A percentile compares a stretch with the other conserved stretches of the same genome.
Evolutionary conservation across 1,284 basidiomycete species (phyloP).

Genomic region (Ceraceosorus bombacis): DNA sequence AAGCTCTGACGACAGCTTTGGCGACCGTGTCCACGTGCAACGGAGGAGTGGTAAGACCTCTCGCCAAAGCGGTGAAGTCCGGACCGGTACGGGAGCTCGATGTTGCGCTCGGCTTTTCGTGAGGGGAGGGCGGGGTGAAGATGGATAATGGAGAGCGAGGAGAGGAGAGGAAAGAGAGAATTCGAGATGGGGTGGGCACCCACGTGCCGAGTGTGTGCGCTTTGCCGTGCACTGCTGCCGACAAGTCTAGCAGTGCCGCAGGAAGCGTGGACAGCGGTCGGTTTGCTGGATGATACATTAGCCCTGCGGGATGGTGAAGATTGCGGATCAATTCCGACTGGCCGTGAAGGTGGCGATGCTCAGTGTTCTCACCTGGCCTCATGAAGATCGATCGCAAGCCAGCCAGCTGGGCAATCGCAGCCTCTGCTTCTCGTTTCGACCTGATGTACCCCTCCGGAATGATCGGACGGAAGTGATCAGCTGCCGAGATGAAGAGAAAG

Average conservation of each 20-base stretch:
- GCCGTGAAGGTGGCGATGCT: slow-evolving; percentile 4
- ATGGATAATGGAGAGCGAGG: too few relatives aligned
- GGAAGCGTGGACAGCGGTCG: slow-evolving; percentile 78
- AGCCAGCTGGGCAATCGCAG: slow-evolving; percentile 53
- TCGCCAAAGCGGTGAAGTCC: slow-evolving; percentile 61
- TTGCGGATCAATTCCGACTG: slow-evolving; percentile 15
- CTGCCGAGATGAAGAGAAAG: slow-evolving; percentile 90
- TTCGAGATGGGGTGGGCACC: too few relatives aligned
- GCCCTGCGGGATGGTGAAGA: slow-evolving; percentile 53
- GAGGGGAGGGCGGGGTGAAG: too few relatives aligned
- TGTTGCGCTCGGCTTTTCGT: slow-evolving; percentile 19
- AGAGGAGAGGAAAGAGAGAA: too few relatives aligned
- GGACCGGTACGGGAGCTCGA: slow-evolving; percentile 16
- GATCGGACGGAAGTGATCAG: slow-evolving; percentile 80
- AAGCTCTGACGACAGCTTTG: slow-evolving; percentile 62
- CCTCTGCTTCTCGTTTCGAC: slow-evolving; percentile 82
- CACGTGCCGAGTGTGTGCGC: too few relatives aligned
- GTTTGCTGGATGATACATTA: slow-evolving; percentile 91
- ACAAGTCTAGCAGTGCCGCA: slow-evolving; percentile 72
- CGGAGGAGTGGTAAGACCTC: slow-evolving; percentile 70
- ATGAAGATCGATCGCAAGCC: slow-evolving; percentile 61
- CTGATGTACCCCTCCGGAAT: slow-evolving; percentile 76
- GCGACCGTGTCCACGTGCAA: slow-evolving; percentile 95
- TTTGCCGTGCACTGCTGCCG: slow-evolving; percentile 26
- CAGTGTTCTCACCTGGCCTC: slow-evolving; percentile 64